phyloP scores from a whole-genome alignment of 2,329 filamentous ascomycete species.

The Apiospora malaysiana region DNA sequence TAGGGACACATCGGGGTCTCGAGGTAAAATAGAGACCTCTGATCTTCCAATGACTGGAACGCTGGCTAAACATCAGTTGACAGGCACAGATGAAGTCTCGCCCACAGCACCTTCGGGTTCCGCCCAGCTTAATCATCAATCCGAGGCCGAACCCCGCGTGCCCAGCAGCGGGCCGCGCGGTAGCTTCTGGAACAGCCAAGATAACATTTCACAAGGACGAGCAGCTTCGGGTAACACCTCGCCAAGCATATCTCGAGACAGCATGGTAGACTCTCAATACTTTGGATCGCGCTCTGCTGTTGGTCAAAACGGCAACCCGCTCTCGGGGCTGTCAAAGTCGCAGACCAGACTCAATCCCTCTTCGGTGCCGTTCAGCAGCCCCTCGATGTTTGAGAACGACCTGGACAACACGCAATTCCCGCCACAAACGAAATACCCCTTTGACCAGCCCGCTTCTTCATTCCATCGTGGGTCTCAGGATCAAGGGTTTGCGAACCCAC shows the following conservation, averaged over 20 bases:
- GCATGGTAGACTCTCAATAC: constrained; percentile 41
- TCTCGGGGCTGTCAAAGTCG: constrained; percentile 42
- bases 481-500: constrained; percentile 42
- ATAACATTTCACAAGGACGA: constrained; percentile 48
- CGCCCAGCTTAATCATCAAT: constrained; percentile 70
- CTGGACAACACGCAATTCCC: constrained; percentile 40
- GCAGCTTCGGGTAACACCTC: constrained; percentile 61
- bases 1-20: constrained; percentile 49
- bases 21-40: constrained; percentile 50
- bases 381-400: constrained; percentile 47
- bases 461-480: constrained; percentile 44
- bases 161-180: constrained; percentile 42
- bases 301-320: constrained; percentile 43
- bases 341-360: constrained; percentile 52
- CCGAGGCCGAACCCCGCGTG: constrained; percentile 70
- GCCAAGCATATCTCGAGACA: constrained; percentile 60
- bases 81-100: constrained; percentile 47
- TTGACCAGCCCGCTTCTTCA: constrained; percentile 31
- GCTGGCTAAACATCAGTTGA: background rate
- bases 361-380: constrained; percentile 48
- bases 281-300: constrained; percentile 55
- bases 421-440: constrained; percentile 26
- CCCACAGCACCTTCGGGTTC: constrained; percentile 69
- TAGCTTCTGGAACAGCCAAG: constrained; percentile 64
- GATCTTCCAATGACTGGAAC: background rate